phyloP scores from a whole-genome alignment of 805 yeast genomes.

The Cephaloascus fragrans region DNA sequence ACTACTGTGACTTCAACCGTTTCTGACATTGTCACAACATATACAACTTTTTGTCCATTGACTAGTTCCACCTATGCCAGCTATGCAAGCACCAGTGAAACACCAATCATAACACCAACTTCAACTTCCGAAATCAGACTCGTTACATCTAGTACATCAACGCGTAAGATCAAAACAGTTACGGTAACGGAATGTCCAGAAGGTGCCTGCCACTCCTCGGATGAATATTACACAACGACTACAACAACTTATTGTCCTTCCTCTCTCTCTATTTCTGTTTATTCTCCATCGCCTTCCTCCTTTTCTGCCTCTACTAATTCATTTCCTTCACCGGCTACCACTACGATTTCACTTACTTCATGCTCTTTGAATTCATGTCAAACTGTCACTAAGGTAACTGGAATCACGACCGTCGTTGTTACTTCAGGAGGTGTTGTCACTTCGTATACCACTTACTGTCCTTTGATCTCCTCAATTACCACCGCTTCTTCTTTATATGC shows the following conservation, averaged over 20 bases:
- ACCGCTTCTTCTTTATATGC: constrained; percentile 13
- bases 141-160: constrained; percentile 11
- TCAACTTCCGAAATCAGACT: constrained; percentile 15
- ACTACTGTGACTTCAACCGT: constrained; percentile 11
- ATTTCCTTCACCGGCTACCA: constrained; percentile 9
- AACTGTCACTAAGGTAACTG: constrained; percentile 13
- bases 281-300: too few relatives aligned
- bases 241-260: constrained; percentile 13
- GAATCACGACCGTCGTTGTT: constrained; percentile 18
- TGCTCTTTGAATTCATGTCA: constrained; percentile 16
- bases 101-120: constrained; percentile 7
- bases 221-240: too few relatives aligned
- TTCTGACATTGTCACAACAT: constrained; percentile 8
- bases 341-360: constrained; percentile 17
- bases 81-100: neutral
- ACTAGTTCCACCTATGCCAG: constrained; percentile 4
- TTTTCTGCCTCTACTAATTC: constrained; percentile 6
- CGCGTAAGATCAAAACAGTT: constrained; percentile 10
- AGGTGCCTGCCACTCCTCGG: constrained; percentile 17
- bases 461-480: constrained; percentile 11
- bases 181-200: constrained; percentile 25
- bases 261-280: too few relatives aligned
- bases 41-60: constrained; percentile 27
- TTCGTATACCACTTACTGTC: constrained; percentile 31
- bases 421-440: constrained; percentile 18